Conservation (phyloP, 176 grass and related monocot genomes). For the Elymus sibiricus region DNA sequence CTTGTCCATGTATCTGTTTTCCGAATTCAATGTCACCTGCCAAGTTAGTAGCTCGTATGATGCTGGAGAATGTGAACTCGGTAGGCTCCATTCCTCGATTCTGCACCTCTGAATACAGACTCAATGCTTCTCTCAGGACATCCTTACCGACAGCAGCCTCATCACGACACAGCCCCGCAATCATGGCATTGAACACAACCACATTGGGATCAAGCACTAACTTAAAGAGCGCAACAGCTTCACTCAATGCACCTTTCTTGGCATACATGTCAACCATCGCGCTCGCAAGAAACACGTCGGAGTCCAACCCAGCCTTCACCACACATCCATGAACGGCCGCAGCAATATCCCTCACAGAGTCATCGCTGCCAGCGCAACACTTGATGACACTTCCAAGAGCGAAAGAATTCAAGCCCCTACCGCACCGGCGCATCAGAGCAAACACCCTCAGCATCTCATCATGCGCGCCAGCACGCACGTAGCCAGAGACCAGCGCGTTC, state of each 20-base stretch:
- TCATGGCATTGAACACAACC: conserved; percentile 75
- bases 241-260: conserved; percentile 36
- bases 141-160: conserved; percentile 29
- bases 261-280: conserved; percentile 65
- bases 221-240: conserved; percentile 49
- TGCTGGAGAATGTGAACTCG: conserved; percentile 66
- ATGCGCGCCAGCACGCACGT: conserved; percentile 14
- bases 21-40: conserved; percentile 43
- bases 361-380: conserved; percentile 24
- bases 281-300: conserved; percentile 48
- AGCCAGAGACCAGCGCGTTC: conserved; percentile 62
- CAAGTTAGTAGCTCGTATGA: conserved; percentile 44
- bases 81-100: conserved; percentile 57
- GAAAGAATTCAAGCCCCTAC: conserved; percentile 53
- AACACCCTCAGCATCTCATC: conserved; percentile 44
- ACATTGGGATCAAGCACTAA: conserved; percentile 54
- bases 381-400: conserved; percentile 75
- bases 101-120: conserved; percentile 53
- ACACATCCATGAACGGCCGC: conserved; percentile 60
- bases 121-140: conserved; percentile 20
- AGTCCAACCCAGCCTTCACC: conserved; percentile 55
- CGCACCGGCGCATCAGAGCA: conserved; percentile 31
- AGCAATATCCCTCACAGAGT: background rate
- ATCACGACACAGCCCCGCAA: conserved; percentile 46
- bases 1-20: conserved; percentile 63